phyloP scores from a whole-genome alignment of 2,329 filamentous ascomycete genomes.

The Xylariaceae sp. region DNA sequence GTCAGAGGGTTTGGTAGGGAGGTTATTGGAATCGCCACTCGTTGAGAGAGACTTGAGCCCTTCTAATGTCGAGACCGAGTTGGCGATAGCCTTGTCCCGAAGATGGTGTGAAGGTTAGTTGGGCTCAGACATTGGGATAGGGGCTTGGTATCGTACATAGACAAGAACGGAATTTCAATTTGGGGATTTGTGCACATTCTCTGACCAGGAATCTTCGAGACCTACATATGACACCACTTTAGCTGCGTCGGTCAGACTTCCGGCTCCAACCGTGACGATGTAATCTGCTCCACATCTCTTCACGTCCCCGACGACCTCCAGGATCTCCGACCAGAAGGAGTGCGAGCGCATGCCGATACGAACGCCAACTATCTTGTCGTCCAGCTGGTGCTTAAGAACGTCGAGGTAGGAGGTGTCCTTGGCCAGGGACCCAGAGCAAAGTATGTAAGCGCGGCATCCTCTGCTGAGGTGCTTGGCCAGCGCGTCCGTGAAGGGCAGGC shows the following conservation, averaged over 20 bases:
- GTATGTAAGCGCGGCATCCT: constrained; percentile 42
- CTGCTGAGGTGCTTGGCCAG: constrained; percentile 42
- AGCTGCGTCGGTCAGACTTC: constrained; percentile 50
- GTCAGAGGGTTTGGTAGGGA: constrained; percentile 17
- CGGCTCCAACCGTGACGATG: constrained; percentile 49
- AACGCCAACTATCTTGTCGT: constrained; percentile 38
- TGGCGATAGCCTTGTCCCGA: constrained; percentile 43
- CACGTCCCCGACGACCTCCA: constrained; percentile 41
- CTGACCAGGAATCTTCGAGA: neutral
- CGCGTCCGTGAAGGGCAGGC: constrained; percentile 40
- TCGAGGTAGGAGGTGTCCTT: constrained; percentile 41
- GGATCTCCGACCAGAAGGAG: constrained; percentile 47
- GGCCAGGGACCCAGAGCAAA: constrained; percentile 45
- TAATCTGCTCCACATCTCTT: constrained; percentile 38
- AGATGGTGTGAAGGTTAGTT: too few species aligned
- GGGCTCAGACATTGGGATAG: neutral
- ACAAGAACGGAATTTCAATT: too few species aligned
- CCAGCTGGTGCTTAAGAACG: constrained; percentile 36
- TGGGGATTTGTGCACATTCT: neutral
- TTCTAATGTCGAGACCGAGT: constrained; percentile 34
- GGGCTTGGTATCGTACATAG: neutral
- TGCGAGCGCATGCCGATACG: constrained; percentile 48
- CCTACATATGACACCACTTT: constrained; percentile 43
- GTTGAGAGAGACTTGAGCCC: constrained; percentile 35
- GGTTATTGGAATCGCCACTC: constrained; percentile 21